Base-by-base conservation (phyloP, 2,329 filamentous ascomycete species). In the Phaeomoniella chlamydospora region DNA sequence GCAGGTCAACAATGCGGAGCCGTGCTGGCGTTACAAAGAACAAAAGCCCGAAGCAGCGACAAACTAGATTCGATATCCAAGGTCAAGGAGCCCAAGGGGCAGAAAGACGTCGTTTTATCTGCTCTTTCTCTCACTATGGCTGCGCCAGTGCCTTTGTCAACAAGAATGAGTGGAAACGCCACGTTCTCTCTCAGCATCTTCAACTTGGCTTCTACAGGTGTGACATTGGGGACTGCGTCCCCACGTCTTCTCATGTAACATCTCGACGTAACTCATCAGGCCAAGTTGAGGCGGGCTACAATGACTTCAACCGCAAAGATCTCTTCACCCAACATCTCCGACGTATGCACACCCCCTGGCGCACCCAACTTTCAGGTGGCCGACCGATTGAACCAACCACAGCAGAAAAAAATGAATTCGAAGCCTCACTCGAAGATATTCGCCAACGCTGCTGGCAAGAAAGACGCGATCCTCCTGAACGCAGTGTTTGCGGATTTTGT, bases 131-230 rank as follows among this genome's bases (percentile, higher is more conserved):
- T 18, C 77, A 73, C 37, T 90, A 86, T 38, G 81, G 80, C 19
- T 96, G 88, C 58, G 44, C 42, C 1, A 72, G 75, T 2, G 75
- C 68, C 0, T 94, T 94, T 50, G 68, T 71, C 3, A 77, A 70
- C 45, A 94, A 93, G 61, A 94, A 94, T 52, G 87, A 94, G 55
- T 94, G 88, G 88, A 94, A 94, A 56, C 75, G 88, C 0, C 88
- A 96, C 52, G 74, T 88, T 48, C 62, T 67, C 18, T 81, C 80
- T 0, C 81, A 93, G 51, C 88, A 96, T 51, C 64, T 94, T 15
- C 72, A 77, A 37, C 64, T 83, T 3, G 62, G 70, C 31, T 81
- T 77, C 57, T 94, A 78, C 73, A 66, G 79, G 39, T 96, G 87
- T 59, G 70, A 77, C 44, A 63, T 80, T 18, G 79, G 73, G 41